phyloP scores from a whole-genome alignment of 2,329 filamentous ascomycete species.

The Diplocarpon mali region DNA sequence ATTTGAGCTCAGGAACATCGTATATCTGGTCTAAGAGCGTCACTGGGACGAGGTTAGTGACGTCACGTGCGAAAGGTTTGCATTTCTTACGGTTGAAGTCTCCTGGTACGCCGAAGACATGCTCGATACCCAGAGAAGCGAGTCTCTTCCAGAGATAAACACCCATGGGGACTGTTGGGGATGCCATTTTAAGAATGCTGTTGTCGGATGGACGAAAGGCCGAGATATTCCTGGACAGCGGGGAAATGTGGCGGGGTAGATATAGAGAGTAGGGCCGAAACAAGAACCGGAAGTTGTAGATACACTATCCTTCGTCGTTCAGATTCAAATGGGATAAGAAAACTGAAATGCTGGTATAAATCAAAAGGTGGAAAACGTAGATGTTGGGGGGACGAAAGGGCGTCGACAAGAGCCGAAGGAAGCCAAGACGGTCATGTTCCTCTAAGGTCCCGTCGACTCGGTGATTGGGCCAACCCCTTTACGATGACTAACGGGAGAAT shows the following conservation, averaged over 20 bases:
- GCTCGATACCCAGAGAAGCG: conserved; percentile 21
- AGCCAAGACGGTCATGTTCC: conserved; percentile 1
- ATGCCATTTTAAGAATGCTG: conserved; percentile 1
- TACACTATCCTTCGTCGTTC: no score
- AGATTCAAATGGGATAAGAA: not conserved
- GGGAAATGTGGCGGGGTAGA: not conserved
- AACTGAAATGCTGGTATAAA: not conserved
- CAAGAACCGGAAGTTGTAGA: no score
- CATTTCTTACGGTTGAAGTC: conserved; percentile 23
- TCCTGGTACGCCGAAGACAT: conserved; percentile 25
- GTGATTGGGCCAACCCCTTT: no score
- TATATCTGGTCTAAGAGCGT: conserved; percentile 53
- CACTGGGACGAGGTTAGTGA: conserved; percentile 26
- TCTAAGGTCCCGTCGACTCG: not conserved
- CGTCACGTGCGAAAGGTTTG: not conserved
- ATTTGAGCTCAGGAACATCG: conserved; percentile 31
- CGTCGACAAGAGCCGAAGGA: not conserved
- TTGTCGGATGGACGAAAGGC: not conserved
- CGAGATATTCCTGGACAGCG: not conserved
- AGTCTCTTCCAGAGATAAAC: conserved; percentile 23
- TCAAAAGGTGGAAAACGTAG: not conserved
- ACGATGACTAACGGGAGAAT: no score
- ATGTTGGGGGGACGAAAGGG: not conserved
- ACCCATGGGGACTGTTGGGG: conserved; percentile 18
- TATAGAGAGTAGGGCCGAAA: not conserved